Conservation (phyloP, 768 basidiomycete genomes). For the Hypholoma sublateritium region DNA sequence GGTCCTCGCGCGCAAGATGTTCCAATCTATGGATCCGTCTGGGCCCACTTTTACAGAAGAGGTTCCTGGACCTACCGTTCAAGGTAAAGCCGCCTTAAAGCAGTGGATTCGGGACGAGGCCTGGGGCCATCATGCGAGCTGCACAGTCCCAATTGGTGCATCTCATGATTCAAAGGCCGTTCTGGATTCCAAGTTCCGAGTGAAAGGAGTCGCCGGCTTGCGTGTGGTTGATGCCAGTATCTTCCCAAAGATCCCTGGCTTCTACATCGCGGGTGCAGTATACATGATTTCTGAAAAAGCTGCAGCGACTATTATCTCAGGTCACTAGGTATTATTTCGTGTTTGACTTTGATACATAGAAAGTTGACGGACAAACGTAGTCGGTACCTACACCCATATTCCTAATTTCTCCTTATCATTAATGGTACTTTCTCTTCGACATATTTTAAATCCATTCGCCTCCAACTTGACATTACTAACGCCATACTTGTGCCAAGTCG, state of each 20-base stretch:
- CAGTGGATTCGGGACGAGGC: conserved; percentile 4
- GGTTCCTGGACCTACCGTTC: conserved; percentile 1
- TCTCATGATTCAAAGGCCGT: neutral
- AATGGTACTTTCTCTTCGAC: no score
- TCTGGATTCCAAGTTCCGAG: conserved; percentile 4
- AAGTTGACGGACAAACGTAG: no score
- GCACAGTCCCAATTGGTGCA: conserved; percentile 3
- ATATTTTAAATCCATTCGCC: no score
- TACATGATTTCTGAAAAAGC: conserved; percentile 7
- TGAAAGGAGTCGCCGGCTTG: conserved; percentile 1
- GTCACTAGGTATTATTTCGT: no score
- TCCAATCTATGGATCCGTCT: neutral
- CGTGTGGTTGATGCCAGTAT: conserved; percentile 4
- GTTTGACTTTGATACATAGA: no score
- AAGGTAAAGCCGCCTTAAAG: neutral
- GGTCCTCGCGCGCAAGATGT: conserved; percentile 1
- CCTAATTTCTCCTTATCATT: no score
- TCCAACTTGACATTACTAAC: no score
- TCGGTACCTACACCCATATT: no score
- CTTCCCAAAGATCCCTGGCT: conserved; percentile 4
- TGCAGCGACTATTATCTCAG: conserved; percentile 1
- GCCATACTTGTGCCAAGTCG: no score
- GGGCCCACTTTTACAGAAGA: neutral
- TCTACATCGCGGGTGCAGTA: neutral
- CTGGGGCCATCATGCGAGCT: conserved; percentile 6